Conservation (phyloP, 2,329 filamentous ascomycete species). For the Arthrinium puccinioides region DNA sequence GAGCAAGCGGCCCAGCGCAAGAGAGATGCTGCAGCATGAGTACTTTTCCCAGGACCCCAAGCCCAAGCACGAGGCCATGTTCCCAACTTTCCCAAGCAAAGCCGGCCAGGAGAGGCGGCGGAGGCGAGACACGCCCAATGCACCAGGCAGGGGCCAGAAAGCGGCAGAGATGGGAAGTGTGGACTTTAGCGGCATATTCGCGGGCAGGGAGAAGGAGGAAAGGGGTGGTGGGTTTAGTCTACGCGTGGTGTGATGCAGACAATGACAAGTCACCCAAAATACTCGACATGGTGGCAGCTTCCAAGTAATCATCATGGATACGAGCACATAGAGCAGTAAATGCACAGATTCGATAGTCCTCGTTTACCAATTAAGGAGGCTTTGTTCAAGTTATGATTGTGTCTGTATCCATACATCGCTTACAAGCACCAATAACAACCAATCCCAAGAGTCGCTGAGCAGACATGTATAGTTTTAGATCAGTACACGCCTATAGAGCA, state of each 20-base stretch:
- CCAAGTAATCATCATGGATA: no score
- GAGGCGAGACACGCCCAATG: constrained; percentile 68
- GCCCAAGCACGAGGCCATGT: constrained; percentile 85
- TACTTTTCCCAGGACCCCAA: constrained; percentile 89
- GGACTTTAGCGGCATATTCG: constrained; percentile 68
- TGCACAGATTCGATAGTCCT: background rate
- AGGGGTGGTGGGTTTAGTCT: constrained; percentile 59
- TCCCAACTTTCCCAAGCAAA: constrained; percentile 94
- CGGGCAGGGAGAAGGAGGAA: constrained; percentile 57
- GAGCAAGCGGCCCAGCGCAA: constrained; percentile 58
- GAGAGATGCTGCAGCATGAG: constrained; percentile 66
- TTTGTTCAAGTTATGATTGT: no score
- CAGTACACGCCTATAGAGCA: no score
- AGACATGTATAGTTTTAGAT: no score
- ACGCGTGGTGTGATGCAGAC: constrained; percentile 44
- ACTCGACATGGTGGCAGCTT: no score
- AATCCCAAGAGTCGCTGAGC: background rate
- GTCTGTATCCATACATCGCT: no score
- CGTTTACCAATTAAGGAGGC: background rate
- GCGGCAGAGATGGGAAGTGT: constrained; percentile 46
- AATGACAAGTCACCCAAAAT: background rate
- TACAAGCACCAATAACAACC: background rate
- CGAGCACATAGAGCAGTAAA: background rate
- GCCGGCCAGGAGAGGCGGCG: constrained; percentile 82
- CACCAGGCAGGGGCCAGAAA: constrained; percentile 69